These are phyloP conservation scores for Ascochyta rabiei DNA, from an alignment of 2,329 filamentous ascomycete genomes.

Conservation along the genomic window DNA sequence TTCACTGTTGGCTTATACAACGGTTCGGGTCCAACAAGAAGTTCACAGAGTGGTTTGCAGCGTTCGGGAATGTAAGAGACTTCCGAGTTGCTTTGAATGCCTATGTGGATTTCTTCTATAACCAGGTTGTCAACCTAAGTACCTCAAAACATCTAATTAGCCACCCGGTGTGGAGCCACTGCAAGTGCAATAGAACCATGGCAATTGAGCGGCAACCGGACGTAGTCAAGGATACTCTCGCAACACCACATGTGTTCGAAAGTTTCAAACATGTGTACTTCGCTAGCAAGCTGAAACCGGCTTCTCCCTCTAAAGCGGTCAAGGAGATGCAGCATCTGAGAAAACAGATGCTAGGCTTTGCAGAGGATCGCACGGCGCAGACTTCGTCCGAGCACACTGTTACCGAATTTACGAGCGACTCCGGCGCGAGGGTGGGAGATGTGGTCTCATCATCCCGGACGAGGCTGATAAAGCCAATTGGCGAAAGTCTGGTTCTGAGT, in stretches of 20 bases:
- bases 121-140: constrained; percentile 63
- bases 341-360: constrained; percentile 26
- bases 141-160: constrained; percentile 41
- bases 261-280: constrained; percentile 70
- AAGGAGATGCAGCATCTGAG: constrained; percentile 14
- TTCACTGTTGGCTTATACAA: constrained; percentile 62
- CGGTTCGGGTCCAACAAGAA: constrained; percentile 51
- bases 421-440: constrained; percentile 49
- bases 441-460: constrained; percentile 57
- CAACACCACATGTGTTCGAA: constrained; percentile 71
- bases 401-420: not conserved
- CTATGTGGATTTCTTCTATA: constrained; percentile 68
- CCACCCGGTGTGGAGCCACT: constrained; percentile 63
- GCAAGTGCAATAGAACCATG: constrained; percentile 17
- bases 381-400: constrained; percentile 24
- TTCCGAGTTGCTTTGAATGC: constrained; percentile 67
- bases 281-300: constrained; percentile 56
- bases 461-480: constrained; percentile 59
- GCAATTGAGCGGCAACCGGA: constrained; percentile 25
- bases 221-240: constrained; percentile 59
- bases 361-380: not conserved
- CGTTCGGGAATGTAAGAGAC: constrained; percentile 56
- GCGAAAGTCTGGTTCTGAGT: constrained; percentile 62
- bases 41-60: constrained; percentile 62
- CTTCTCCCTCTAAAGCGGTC: constrained; percentile 15